These are phyloP conservation scores for Elongisporangium undulatum DNA, from an alignment of 352 stramenopile species.

Conservation along the genomic window DNA sequence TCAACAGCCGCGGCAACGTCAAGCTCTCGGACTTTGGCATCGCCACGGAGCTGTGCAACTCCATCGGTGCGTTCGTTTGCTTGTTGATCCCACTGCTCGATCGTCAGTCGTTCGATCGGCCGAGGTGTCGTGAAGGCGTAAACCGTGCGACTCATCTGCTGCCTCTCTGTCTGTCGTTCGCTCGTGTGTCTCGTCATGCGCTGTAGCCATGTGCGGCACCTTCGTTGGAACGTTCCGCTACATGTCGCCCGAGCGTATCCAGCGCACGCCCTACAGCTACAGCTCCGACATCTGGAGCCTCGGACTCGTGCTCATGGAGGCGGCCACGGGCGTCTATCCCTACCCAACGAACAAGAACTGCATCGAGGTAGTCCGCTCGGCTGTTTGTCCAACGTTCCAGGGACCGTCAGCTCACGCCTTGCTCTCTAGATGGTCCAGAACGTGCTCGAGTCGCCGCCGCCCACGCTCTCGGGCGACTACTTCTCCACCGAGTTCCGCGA, in stretches of 20 bases:
- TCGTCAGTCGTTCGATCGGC: neutral
- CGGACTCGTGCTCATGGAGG: conserved; percentile 90
- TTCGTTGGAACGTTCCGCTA: conserved; percentile 94
- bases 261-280: conserved; percentile 86
- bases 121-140: neutral
- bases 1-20: conserved; percentile 88
- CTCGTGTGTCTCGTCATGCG: neutral
- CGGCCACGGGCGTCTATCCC: conserved; percentile 82
- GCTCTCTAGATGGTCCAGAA: conserved; percentile 58
- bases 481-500: conserved; percentile 74
- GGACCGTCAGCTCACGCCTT: neutral
- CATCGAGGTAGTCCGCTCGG: conserved; percentile 42
- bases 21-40: conserved; percentile 98
- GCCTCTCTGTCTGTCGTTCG: neutral
- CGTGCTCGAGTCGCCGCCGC: conserved; percentile 63
- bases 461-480: conserved; percentile 54
- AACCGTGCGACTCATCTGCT: neutral
- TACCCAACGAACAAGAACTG: conserved; percentile 80
- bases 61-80: conserved; percentile 44
- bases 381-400: no score
- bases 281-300: conserved; percentile 93
- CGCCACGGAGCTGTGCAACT: conserved; percentile 81
- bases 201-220: conserved; percentile 88
- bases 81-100: neutral
- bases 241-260: conserved; percentile 90